Percentiles rank a stretch among this genome's conserved stretches.
phyloP scores from a whole-genome alignment of 2,329 filamentous ascomycete species.

The Arthrobotrys musiformis region DNA sequence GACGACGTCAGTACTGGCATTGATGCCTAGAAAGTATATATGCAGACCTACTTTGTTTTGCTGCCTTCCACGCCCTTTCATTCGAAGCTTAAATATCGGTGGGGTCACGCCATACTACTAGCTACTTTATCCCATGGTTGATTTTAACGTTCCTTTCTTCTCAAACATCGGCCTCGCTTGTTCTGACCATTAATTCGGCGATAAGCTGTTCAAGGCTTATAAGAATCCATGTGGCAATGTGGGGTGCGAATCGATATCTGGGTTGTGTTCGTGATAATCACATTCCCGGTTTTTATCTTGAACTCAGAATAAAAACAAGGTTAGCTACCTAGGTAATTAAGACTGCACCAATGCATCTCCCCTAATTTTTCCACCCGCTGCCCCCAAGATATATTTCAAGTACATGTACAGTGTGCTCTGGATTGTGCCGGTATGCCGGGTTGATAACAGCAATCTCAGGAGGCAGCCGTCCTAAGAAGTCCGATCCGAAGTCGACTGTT shows the following conservation, averaged over 20 bases:
- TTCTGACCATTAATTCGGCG: background rate
- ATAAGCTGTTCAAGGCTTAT: background rate
- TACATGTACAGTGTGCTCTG: too few species aligned
- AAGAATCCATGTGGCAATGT: too few species aligned
- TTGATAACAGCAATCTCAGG: conserved; percentile 1
- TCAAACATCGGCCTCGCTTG: background rate
- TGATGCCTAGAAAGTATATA: background rate
- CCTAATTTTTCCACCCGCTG: too few species aligned
- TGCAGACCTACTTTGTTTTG: background rate
- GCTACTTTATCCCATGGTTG: too few species aligned
- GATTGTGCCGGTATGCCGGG: conserved; percentile 10
- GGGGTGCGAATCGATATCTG: too few species aligned
- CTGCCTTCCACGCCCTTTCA: background rate
- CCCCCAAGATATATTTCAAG: too few species aligned
- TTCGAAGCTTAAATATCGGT: background rate
- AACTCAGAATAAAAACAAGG: background rate
- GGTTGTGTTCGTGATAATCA: background rate
- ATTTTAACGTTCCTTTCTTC: too few species aligned
- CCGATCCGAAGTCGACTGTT: conserved; percentile 39
- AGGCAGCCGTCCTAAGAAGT: conserved; percentile 31
- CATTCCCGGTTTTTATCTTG: background rate
- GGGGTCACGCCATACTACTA: background rate
- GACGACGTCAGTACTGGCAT: background rate
- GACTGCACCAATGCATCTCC: too few species aligned
- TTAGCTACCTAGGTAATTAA: too few species aligned